Evolutionary conservation across 768 basidiomycete genomes (phyloP).

Genomic region (Multifurca ochricompacta): DNA sequence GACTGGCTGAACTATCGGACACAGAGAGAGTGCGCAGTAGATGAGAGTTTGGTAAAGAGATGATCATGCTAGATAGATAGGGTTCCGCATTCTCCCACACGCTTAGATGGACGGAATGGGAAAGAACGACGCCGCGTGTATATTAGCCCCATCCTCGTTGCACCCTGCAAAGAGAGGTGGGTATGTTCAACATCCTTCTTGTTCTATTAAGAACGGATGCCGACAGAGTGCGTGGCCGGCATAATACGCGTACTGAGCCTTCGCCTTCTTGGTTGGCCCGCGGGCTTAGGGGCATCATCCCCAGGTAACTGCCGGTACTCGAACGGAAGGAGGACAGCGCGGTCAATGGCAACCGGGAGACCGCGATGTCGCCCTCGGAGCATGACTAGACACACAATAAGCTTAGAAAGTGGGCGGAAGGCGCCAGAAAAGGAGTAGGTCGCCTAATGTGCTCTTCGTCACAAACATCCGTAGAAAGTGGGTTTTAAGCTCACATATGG

Average conservation of each 20-base stretch:
- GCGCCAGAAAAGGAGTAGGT: conserved; percentile 78
- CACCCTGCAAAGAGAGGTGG: too few species aligned
- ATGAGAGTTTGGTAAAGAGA: too few species aligned
- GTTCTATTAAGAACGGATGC: neutral
- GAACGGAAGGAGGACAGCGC: conserved; percentile 73
- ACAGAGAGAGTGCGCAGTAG: too few species aligned
- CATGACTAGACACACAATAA: conserved; percentile 85
- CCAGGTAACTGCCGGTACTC: conserved; percentile 35
- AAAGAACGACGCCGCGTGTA: too few species aligned
- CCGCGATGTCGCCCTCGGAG: conserved; percentile 89
- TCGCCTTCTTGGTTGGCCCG: neutral
- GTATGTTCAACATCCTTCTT: neutral
- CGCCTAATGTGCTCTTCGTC: conserved; percentile 37
- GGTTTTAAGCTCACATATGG: conserved; percentile 48
- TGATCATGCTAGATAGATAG: too few species aligned
- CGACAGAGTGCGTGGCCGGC: neutral
- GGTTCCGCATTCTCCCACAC: too few species aligned
- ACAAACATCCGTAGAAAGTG: conserved; percentile 4
- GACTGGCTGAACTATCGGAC: too few species aligned
- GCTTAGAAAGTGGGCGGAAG: conserved; percentile 74
- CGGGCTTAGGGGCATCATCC: neutral
- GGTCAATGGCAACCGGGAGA: conserved; percentile 79
- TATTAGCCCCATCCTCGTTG: too few species aligned
- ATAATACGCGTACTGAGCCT: neutral
- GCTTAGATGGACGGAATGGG: too few species aligned